Evolutionary conservation across 495 filamentous ascomycete genomes (phyloP).

Genomic region (Penicillium antarcticum): DNA sequence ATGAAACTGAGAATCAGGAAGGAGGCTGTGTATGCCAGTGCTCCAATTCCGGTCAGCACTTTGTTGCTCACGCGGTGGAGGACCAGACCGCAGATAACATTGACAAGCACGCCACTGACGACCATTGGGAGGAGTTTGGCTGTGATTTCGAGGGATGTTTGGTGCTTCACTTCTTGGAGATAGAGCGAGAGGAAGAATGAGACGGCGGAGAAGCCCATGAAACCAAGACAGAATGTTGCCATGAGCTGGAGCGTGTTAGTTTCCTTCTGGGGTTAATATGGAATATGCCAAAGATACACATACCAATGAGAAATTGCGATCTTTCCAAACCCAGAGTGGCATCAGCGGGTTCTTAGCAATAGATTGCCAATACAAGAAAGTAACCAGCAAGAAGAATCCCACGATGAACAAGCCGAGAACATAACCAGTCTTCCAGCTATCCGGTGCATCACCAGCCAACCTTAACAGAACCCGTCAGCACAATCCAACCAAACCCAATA

Average conservation of each 20-base stretch:
- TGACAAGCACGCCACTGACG: slow-evolving; percentile 49
- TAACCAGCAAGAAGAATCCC: slow-evolving; percentile 52
- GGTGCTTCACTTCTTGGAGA: slow-evolving; percentile 41
- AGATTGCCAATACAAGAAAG: slow-evolving; percentile 64
- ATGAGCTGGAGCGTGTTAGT: slow-evolving; percentile 23
- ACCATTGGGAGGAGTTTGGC: slow-evolving; percentile 55
- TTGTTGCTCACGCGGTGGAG: slow-evolving; percentile 52
- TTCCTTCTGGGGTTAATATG: background rate
- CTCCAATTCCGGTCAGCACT: slow-evolving; percentile 42
- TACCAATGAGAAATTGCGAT: slow-evolving; percentile 37
- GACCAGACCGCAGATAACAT: slow-evolving; percentile 52
- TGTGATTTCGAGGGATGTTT: slow-evolving; percentile 43
- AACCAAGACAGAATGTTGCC: slow-evolving; percentile 32
- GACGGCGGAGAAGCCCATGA: slow-evolving; percentile 33
- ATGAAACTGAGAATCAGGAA: slow-evolving; percentile 54
- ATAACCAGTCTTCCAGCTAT: slow-evolving; percentile 68
- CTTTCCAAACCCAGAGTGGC: slow-evolving; percentile 37
- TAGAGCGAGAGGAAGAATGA: slow-evolving; percentile 39
- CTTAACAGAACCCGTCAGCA: slow-evolving; percentile 21
- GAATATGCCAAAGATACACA: slow-evolving; percentile 1
- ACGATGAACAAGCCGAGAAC: slow-evolving; percentile 61
- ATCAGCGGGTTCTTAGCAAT: slow-evolving; percentile 28
- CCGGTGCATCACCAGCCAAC: slow-evolving; percentile 46
- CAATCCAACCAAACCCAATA: background rate
- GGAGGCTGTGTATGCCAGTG: slow-evolving; percentile 39